These are phyloP conservation scores for Ehretia macrophylla DNA, from an alignment of 257 asterid genomes.

Conservation along the genomic window DNA sequence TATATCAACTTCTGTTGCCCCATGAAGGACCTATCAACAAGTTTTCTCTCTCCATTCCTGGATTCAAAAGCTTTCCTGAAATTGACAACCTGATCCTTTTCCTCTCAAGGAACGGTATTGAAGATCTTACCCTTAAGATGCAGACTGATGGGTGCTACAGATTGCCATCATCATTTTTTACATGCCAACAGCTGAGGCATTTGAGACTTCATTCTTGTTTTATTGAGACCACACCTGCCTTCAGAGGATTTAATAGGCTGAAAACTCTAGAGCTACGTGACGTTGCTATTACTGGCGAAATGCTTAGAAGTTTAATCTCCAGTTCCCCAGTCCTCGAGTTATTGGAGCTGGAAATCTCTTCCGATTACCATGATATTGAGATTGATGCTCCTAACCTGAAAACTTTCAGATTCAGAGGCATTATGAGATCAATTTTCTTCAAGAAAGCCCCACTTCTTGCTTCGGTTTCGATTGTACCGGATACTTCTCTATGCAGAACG, in stretches of 20 bases:
- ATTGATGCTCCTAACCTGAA: background rate
- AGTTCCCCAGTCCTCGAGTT: conserved; percentile 6
- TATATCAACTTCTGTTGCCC: conserved; percentile 8
- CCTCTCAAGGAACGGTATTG: conserved; percentile 6
- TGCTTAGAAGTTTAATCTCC: background rate
- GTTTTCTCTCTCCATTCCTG: conserved; percentile 13
- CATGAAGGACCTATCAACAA: conserved; percentile 13
- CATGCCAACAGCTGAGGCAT: background rate
- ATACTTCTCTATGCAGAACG: too few relatives aligned
- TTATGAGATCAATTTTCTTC: background rate
- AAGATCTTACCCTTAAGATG: conserved; percentile 11
- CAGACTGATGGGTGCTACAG: background rate
- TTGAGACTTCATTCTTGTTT: conserved; percentile 2
- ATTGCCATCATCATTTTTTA: conserved; percentile 12
- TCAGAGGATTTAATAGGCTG: conserved; percentile 14
- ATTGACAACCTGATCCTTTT: conserved; percentile 15
- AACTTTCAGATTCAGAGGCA: background rate
- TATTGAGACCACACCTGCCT: background rate
- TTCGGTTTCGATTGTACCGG: background rate
- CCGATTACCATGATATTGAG: background rate
- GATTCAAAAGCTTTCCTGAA: conserved; percentile 9
- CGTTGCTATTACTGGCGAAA: background rate
- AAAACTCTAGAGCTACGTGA: background rate
- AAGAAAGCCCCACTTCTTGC: conserved; percentile 6
- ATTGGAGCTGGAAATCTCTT: background rate